Conservation (phyloP, 352 stramenopile genomes). For the Pseudoperonospora humuli region DNA sequence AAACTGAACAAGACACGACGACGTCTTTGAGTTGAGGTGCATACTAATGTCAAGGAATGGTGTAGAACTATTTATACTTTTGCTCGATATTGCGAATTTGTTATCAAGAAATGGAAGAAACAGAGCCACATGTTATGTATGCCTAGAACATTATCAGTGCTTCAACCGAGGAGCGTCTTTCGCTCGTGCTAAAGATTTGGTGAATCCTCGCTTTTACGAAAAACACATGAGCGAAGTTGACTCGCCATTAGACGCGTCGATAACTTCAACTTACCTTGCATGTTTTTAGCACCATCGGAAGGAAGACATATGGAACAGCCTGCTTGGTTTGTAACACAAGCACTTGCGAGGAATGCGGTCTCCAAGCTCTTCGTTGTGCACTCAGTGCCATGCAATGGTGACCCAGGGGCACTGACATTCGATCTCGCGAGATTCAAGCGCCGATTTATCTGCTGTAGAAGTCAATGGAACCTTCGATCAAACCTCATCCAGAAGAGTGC, state of each 20-base stretch:
- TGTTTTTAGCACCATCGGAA: neutral
- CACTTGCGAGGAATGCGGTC: neutral
- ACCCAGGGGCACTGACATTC: neutral
- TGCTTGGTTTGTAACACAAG: neutral
- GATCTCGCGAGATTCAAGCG: too few relatives aligned
- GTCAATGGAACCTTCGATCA: too few relatives aligned
- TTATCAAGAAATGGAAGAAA: too few relatives aligned
- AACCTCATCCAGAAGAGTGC: neutral
- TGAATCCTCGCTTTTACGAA: too few relatives aligned
- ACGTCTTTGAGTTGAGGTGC: too few relatives aligned
- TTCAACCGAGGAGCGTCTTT: conserved; percentile 16
- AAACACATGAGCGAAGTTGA: too few relatives aligned
- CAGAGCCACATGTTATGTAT: neutral
- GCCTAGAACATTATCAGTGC: conserved; percentile 11
- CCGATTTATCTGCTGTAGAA: too few relatives aligned
- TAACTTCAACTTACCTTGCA: neutral
- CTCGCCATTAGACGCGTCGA: neutral
- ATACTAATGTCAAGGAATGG: too few relatives aligned
- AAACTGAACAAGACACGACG: conserved; percentile 8
- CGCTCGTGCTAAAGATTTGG: conserved; percentile 1
- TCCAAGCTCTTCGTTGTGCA: neutral
- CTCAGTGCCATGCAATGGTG: too few relatives aligned
- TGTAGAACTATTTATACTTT: too few relatives aligned
- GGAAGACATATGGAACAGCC: neutral
- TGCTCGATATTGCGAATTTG: too few relatives aligned